Percentiles rank a stretch among this genome's conserved stretches.
These are phyloP conservation scores for Ceratocystis colombiana DNA, from an alignment of 2,329 filamentous ascomycete genomes.

Conservation along the genomic window DNA sequence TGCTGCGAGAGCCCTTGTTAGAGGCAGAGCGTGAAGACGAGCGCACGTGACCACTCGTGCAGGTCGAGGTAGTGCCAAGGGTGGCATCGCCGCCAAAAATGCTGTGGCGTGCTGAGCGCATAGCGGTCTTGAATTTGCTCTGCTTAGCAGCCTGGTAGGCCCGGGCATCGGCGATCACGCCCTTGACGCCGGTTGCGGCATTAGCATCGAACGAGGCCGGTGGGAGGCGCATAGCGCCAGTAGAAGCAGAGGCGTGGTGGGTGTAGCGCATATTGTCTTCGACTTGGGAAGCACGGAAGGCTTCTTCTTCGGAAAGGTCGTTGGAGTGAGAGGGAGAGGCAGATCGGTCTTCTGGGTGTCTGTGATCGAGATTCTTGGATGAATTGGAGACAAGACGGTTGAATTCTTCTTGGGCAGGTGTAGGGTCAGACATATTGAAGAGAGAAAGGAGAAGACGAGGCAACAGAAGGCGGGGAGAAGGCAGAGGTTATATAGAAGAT, in stretches of 20 bases:
- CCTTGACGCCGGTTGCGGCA: conserved; percentile 71
- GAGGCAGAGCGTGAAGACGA: conserved; percentile 30
- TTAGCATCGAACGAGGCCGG: conserved; percentile 55
- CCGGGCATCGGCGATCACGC: conserved; percentile 74
- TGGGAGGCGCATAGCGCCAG: conserved; percentile 48
- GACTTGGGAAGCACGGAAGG: conserved; percentile 45
- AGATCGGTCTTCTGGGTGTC: conserved; percentile 52
- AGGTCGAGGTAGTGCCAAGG: conserved; percentile 4
- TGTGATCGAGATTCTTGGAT: conserved; percentile 31
- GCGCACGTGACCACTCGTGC: conserved; percentile 26
- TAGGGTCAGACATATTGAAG: conserved; percentile 44
- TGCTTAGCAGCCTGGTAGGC: conserved; percentile 60
- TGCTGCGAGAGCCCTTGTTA: conserved; percentile 41
- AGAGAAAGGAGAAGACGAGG: conserved; percentile 26
- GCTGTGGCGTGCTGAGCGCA: conserved; percentile 44
- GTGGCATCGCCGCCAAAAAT: conserved; percentile 41
- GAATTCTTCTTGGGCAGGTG: conserved; percentile 57
- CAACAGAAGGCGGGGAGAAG: background rate
- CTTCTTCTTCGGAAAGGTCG: conserved; percentile 48
- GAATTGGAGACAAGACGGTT: conserved; percentile 52
- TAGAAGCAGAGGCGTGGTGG: conserved; percentile 38
- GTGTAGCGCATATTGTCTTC: conserved; percentile 58
- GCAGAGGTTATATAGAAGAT: conserved; percentile 18
- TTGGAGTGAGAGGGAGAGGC: conserved; percentile 35
- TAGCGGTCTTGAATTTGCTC: conserved; percentile 44